Conservation (phyloP, 441 rosid species). For the Pelargonium cotyledonis region DNA sequence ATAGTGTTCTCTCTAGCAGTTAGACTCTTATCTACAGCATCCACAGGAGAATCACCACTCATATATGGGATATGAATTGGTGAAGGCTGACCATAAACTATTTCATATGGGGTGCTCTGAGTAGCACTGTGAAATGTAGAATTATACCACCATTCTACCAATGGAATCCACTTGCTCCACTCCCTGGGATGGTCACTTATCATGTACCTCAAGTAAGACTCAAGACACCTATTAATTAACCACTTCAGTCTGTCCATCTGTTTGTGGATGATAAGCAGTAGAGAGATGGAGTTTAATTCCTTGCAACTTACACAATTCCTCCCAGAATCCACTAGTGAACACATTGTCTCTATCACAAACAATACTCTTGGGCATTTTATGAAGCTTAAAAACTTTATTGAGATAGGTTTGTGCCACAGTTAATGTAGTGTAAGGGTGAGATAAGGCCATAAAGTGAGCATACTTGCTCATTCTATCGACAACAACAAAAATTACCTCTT, state of each 20-base stretch:
- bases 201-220: neutral
- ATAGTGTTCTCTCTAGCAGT: too few species aligned
- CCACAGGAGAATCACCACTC: too few species aligned
- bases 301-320: neutral
- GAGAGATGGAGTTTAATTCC: neutral
- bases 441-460: neutral
- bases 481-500: constrained; percentile 11
- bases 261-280: neutral
- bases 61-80: too few species aligned
- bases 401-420: neutral
- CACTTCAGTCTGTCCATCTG: neutral
- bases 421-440: neutral
- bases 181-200: too few species aligned
- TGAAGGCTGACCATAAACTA: too few species aligned
- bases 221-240: neutral
- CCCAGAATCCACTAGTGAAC: neutral
- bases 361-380: constrained; percentile 7
- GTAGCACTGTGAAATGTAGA: too few species aligned
- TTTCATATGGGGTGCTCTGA: too few species aligned
- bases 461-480: constrained; percentile 8
- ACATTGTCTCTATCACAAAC: neutral
- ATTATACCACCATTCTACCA: too few species aligned
- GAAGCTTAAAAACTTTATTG: neutral
- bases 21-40: too few species aligned
- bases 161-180: too few species aligned